A percentile compares a stretch with the other conserved stretches of the same genome.
Evolutionary conservation across 495 filamentous ascomycete genomes (phyloP).

Genomic region (Cercophora samala): DNA sequence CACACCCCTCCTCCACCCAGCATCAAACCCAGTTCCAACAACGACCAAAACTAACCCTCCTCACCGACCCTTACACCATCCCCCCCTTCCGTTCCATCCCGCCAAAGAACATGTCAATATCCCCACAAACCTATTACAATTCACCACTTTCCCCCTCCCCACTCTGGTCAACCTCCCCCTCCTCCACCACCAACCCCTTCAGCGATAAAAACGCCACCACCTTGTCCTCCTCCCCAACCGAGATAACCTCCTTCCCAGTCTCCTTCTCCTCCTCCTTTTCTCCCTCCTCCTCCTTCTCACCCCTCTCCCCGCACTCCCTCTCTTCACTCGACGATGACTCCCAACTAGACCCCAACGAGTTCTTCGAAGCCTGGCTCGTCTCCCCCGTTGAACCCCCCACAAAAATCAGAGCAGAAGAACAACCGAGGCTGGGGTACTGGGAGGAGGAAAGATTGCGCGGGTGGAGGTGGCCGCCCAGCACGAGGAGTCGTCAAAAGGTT

Average conservation of each 20-base stretch:
- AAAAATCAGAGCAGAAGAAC: background rate
- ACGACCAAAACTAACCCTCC: constrained; percentile 12
- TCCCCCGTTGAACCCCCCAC: background rate
- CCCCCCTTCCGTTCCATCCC: background rate
- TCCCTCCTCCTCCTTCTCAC: background rate
- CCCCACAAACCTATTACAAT: background rate
- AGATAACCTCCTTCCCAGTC: background rate
- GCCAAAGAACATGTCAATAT: background rate
- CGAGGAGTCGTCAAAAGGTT: background rate
- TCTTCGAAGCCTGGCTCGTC: background rate
- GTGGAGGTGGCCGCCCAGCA: background rate
- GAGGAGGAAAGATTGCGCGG: background rate
- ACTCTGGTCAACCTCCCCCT: background rate
- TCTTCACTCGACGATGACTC: background rate
- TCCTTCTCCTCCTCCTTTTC: background rate
- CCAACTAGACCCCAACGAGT: background rate
- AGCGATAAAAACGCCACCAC: background rate
- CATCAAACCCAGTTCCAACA: background rate
- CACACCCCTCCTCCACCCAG: background rate
- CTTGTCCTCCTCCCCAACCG: too few relatives aligned
- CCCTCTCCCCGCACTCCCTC: background rate
- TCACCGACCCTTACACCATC: constrained; percentile 9
- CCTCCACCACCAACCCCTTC: background rate
- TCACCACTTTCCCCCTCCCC: background rate
- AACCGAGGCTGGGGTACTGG: background rate